Evolutionary conservation across 805 yeast species (phyloP), one percentile per base, ranked within the genome.

Genomic region (Candida sonorensis): DNA sequence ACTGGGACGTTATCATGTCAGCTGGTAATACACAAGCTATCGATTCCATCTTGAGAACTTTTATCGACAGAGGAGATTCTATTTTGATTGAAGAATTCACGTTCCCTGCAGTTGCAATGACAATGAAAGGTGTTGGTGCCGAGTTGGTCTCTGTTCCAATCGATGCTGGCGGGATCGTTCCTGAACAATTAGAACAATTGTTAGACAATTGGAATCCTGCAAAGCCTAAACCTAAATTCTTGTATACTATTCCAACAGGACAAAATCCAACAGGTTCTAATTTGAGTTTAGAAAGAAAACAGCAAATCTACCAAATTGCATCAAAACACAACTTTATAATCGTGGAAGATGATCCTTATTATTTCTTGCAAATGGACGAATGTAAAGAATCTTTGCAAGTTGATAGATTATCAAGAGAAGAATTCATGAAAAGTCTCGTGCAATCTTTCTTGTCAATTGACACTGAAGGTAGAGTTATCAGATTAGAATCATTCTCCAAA

Each of bases 261-360:
- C 97, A 92, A 66, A 90, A 90, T 70, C 98, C 98, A 42, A 88
- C 97, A 12, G 98, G 98, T 24, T 78, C 94, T 4, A 81, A 86
- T 16, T 66, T 92, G 49, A 66, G 81, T 21, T 61, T 51, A 18
- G 88, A 84, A 50, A 77, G 97, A 65, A 83, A 96, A 64, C 56
- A 62, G 40, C 74, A 69, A 35, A 72, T 92, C 45, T 88, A 87
- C 61, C 69, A 72, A 40, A 54, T 90, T 42, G 90, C 94, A 22
- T 78, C 75, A 53, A 78, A 85, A 64, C 81, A 87, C 58, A 96
- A 92, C 62, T 69, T 90, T 53, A 50, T 90, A 35, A 80, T 90
- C 44, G 59, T 90, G 33, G 98, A 90, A 65, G 98, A 90, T 59
- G 98, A 92, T 63, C 98, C 98, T 35, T 90, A 90, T 75, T 90